These are phyloP conservation scores for Microbotryum intermedium DNA, from an alignment of 1,284 basidiomycete genomes.

Conservation along the genomic window DNA sequence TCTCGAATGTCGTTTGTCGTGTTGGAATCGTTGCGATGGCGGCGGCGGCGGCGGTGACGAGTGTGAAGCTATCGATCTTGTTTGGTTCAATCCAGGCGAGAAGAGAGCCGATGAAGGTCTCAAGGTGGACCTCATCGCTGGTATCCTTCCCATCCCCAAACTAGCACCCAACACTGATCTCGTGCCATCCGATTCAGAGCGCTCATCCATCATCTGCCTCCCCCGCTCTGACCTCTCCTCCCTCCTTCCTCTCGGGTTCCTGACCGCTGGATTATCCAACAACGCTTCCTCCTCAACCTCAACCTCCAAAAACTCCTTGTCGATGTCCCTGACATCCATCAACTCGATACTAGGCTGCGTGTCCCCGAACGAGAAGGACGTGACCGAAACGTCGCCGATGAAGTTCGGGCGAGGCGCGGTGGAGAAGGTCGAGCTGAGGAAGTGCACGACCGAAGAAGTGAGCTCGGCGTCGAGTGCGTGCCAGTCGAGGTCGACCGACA, in stretches of 20 bases:
- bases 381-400: constrained; percentile 80
- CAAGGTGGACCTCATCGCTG: no score
- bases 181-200: no score
- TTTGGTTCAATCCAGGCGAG: constrained; percentile 1
- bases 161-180: no score
- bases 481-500: constrained; percentile 52
- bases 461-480: constrained; percentile 55
- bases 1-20: neutral
- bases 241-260: constrained; percentile 32
- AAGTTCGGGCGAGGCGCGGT: constrained; percentile 72
- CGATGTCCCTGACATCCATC: constrained; percentile 85
- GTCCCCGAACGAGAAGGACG: constrained; percentile 77
- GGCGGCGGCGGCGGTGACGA: neutral
- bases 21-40: neutral
- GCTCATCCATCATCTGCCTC: neutral
- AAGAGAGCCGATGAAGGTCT: neutral
- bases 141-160: no score
- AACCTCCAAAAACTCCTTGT: constrained; percentile 81
- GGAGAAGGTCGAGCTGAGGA: constrained; percentile 71
- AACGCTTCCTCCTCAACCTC: constrained; percentile 55
- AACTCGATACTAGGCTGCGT: constrained; percentile 76
- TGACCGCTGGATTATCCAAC: constrained; percentile 25
- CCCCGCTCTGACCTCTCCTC: neutral
- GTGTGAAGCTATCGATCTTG: neutral
- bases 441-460: constrained; percentile 58